Base-by-base conservation (phyloP, 345 rosid genomes). In the Eucalyptus regnans region DNA sequence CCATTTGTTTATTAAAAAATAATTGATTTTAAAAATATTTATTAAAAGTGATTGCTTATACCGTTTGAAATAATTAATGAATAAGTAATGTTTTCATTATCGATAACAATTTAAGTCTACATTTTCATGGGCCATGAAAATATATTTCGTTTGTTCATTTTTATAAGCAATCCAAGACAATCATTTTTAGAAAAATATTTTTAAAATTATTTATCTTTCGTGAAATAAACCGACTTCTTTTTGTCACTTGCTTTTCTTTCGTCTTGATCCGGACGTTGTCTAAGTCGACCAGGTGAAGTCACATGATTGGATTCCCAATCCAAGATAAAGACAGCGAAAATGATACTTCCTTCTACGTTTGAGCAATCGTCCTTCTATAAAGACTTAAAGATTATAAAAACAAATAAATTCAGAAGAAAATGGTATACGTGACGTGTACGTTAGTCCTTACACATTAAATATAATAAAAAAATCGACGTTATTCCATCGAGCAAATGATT, bases 31-130 rank as follows among this genome's bases (percentile, higher is more conserved):
- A 0, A 18, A 71, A 5, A 5, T 37, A 3, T 3, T 5, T 76
- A 18, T 3, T 9, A 33, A 5, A 37, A 71, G 7, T 37, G 3
- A 71, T 0, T 0, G 0, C 4, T 18, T 37, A 0, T 37, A 20
- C 37, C 12, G 0, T 12, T 76, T 76, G 14, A 5, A 20, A 76
- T 9, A 37, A 20, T 76, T 5, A 41, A 10, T 22, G 2, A 76
- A 37, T 10, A 20, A 6, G 18, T 0, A 64, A 64, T 7, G 0
- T 64, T 29, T 64, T 64, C 2, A 64, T 64, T 3, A 14, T 64
- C 1, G 0, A 64, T 1, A 64, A 27, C 1, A 60, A 60, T 60
- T 23, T 22, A 56, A 22, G 12, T 56, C 0, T 56, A 9, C 12
- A 23, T 56, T 56, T 56, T 56, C 29, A 56, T 23, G 62, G 62